Evolutionary conservation across 805 yeast genomes (phyloP), one percentile per base, ranked within the genome.

Genomic region (Candida dajiaensis): DNA sequence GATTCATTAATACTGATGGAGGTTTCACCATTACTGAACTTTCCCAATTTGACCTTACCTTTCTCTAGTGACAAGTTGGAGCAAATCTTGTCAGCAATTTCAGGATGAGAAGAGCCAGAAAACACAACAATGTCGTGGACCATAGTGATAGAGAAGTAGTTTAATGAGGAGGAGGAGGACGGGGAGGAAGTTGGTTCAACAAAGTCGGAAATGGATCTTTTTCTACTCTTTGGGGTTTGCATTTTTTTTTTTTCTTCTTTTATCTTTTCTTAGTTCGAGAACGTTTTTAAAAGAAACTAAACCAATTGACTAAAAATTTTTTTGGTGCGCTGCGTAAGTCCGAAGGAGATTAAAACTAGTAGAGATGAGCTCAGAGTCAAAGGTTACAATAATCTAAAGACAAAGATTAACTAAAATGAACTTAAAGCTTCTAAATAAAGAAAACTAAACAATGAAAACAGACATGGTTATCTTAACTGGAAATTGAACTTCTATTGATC

Each of bases 21-120:
- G 4, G 96, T 90, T 62, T 94, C 99, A 45, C 99, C 99, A 62
- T 94, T 94, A 50, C 92, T 83, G 61, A 80, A 78, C 61, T 83
- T 83, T 49, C 78, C 78, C 48, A 82, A 71, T 40, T 72, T 71
- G 16, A 85, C 86, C 23, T 74, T 71, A 7, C 95, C 90, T 48
- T 80, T 77, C 21, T 81, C 81, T 15, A 89, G 70, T n/a, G 89
- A 83, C 40, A 94, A 69, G 57, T 83, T 82, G 12, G 78, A 74
- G 66, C 97, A 89, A 38, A 94, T 89, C 50, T 80, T 69, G 33
- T 74, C 74, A 4, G 92, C 83, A 44, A 94, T 76, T 9, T 74
- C 76, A 5, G 95, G 94, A 62, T 94, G 95, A 11, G 97, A 85
- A 31, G 88, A 78, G 35, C 99, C 98, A 18, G 97, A 90, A 58